A percentile compares a stretch with the other conserved stretches of the same genome.
These are phyloP conservation scores for Infundibulicybe gibba DNA, from an alignment of 768 basidiomycete species.

Conservation along the genomic window DNA sequence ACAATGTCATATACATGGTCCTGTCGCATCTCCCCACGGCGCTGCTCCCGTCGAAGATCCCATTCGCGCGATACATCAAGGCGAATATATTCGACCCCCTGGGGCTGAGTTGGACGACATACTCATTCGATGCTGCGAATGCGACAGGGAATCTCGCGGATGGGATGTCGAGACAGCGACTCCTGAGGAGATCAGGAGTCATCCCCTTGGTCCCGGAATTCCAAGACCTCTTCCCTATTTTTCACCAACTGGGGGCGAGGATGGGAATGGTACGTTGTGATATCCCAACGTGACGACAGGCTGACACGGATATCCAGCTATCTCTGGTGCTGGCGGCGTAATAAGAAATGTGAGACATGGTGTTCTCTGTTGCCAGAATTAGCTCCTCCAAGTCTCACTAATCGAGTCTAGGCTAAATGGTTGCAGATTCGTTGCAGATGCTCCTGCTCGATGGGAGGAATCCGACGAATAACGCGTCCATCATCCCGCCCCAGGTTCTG, in stretches of 20 bases:
- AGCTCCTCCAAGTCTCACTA: background rate
- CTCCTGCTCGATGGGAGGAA: conserved; percentile 13
- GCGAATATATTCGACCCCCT: conserved; percentile 22
- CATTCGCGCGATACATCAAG: conserved; percentile 22
- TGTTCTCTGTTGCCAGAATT: conserved; percentile 2
- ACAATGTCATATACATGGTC: conserved; percentile 23
- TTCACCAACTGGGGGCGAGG: conserved; percentile 6
- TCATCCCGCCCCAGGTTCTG: conserved; percentile 15
- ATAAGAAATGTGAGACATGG: conserved; percentile 13
- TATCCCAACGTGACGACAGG: background rate
- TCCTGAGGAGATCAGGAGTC: too few species aligned
- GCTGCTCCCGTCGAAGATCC: conserved; percentile 12
- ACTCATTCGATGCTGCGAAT: conserved; percentile 20
- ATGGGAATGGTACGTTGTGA: conserved; percentile 10
- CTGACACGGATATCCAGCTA: conserved; percentile 4
- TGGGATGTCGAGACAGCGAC: conserved; percentile 5
- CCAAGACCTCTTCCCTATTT: conserved; percentile 7
- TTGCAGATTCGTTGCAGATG: conserved; percentile 16
- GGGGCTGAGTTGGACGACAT: conserved; percentile 23
- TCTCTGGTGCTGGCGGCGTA: conserved; percentile 16
- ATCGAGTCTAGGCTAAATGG: conserved; percentile 10
- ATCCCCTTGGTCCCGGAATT: background rate
- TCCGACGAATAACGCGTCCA: conserved; percentile 11
- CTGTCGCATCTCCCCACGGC: conserved; percentile 19
- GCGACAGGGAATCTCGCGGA: too few species aligned